Percentiles rank a stretch among this genome's conserved stretches.
Evolutionary conservation across 2,329 filamentous ascomycete genomes (phyloP).

Genomic region (Xylariaceae sp.): DNA sequence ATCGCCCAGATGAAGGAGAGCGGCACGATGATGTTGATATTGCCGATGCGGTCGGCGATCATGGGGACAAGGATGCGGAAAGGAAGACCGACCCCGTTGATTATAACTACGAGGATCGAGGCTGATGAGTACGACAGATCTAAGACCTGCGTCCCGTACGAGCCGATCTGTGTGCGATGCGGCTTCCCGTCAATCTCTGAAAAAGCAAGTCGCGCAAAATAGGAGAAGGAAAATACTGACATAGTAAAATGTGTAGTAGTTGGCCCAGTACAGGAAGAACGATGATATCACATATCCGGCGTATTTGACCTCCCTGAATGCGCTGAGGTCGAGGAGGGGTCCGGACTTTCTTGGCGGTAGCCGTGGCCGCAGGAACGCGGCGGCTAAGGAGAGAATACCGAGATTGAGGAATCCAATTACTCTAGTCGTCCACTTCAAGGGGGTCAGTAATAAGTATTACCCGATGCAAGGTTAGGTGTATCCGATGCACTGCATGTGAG

Average conservation of each 20-base stretch:
- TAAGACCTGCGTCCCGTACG: constrained; percentile 32
- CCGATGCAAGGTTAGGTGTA: neutral
- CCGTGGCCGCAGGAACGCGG: constrained; percentile 31
- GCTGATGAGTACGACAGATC: constrained; percentile 33
- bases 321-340: constrained; percentile 29
- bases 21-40: constrained; percentile 34
- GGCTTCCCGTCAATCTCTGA: neutral
- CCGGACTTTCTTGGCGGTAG: constrained; percentile 32
- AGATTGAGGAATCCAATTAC: constrained; percentile 57
- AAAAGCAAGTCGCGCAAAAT: neutral
- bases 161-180: constrained; percentile 27
- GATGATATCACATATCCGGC: constrained; percentile 33
- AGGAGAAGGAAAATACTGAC: constrained; percentile 22
- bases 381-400: constrained; percentile 71
- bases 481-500: neutral
- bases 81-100: constrained; percentile 38
- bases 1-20: constrained; percentile 29
- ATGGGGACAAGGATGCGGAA: constrained; percentile 36
- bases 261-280: constrained; percentile 38
- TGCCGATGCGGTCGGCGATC: constrained; percentile 35
- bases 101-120: constrained; percentile 36
- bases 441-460: neutral
- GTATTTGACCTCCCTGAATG: constrained; percentile 32
- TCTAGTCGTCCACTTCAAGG: constrained; percentile 28
- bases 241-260: constrained; percentile 42